A percentile compares a stretch with the other conserved stretches of the same genome.
These are phyloP conservation scores for Actinomortierella ambigua DNA, from an alignment of 371 early-diverging fungal species.

Conservation along the genomic window DNA sequence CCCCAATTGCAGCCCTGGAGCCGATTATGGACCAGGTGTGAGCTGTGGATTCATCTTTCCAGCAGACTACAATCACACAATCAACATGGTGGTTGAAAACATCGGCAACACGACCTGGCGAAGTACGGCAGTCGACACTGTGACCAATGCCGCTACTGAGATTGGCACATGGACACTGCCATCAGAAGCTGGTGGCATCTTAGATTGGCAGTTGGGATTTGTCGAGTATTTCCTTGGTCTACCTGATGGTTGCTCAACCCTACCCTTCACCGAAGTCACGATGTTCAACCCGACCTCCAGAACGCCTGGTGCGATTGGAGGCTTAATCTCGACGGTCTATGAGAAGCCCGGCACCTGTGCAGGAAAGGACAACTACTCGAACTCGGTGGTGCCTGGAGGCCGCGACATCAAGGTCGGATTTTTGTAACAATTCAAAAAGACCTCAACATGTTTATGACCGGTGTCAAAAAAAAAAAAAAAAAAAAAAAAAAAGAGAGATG, in stretches of 20 bases:
- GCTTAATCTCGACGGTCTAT: constrained; percentile 5
- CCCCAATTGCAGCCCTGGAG: not conserved
- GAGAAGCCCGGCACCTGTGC: constrained; percentile 17
- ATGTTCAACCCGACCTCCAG: constrained; percentile 20
- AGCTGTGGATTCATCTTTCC: constrained; percentile 18
- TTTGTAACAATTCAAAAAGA: too few relatives aligned
- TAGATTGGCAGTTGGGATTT: constrained; percentile 14
- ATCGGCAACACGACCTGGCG: constrained; percentile 17
- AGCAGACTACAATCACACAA: constrained; percentile 13
- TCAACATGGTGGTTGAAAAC: constrained; percentile 12
- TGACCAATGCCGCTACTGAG: constrained; percentile 2
- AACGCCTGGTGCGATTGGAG: constrained; percentile 6
- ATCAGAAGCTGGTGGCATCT: constrained; percentile 5
- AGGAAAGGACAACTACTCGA: constrained; percentile 7
- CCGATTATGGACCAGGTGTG: constrained; percentile 3
- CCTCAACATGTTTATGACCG: too few relatives aligned
- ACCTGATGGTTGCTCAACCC: constrained; percentile 8
- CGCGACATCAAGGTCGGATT: constrained; percentile 19
- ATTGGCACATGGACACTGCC: constrained; percentile 25
- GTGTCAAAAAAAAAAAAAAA: too few relatives aligned
- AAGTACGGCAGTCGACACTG: constrained; percentile 18
- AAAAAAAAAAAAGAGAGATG: too few relatives aligned
- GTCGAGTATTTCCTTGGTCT: constrained; percentile 17
- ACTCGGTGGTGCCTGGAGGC: not conserved
- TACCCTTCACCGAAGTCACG: constrained; percentile 15